Evolutionary conservation across 495 filamentous ascomycete species (phyloP), one percentile per base, ranked within the genome.

Genomic region (Halenospora varia): DNA sequence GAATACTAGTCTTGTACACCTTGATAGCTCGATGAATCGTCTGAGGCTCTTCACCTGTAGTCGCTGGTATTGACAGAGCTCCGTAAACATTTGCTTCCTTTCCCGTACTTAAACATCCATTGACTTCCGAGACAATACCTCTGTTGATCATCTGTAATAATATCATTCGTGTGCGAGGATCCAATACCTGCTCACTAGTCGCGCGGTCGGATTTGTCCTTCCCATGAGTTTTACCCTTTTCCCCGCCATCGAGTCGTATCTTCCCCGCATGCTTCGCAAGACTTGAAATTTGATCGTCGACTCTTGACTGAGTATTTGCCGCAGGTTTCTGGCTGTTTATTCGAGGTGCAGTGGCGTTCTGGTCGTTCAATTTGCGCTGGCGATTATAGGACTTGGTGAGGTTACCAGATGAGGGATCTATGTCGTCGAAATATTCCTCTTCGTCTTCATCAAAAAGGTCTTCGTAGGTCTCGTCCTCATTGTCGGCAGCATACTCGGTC

Each of bases 51-150:
- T 71, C 62, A 4, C 72, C 77, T 23, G 57, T 60, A 18, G 51
- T 45, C n/a, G 69, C 48, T 6, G 67, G 63, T 49, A 71, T 73
- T 1, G 80, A 80, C 44, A 90, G 68, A 1, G 89, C 87, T 59
- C 92, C 87, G 73, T 97, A 98, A 19, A 98, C 94, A 61, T 98
- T 97, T 46, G 94, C 94, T 71, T 98, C 94, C 68, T 98, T 98
- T 46, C 94, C 94, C 0, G 94, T 97, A 42, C 89, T 94, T 60
- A 98, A 75, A 69, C 92, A 92, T 10, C 94, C 94, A 66, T 97
- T 88, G 29, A 96, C 83, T 67, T 90, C 89, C 18, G 89, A 82
- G 15, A 97, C 79, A 48, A 92, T 71, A 20, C 84, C 82, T 2
- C 88, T 81, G 67, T 97, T 96, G 73, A 97, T 93, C 80, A 97